These are phyloP conservation scores for Thozetella sp. DNA, from an alignment of 495 filamentous ascomycete genomes.

Conservation along the genomic window DNA sequence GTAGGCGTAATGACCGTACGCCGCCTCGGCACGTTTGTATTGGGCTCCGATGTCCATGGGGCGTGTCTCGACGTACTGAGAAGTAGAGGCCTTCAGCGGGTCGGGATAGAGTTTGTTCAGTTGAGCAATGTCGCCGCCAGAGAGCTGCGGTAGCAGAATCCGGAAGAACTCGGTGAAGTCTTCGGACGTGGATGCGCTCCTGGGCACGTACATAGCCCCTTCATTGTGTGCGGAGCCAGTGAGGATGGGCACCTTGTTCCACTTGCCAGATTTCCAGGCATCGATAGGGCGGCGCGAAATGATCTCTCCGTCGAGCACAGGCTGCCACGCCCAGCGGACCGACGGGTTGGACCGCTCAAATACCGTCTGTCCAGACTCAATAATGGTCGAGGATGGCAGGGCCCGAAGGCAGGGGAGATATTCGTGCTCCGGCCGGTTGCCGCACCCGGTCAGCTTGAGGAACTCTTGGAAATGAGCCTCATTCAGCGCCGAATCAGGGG, in stretches of 20 bases:
- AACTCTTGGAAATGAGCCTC: slow-evolving; percentile 62
- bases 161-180: slow-evolving; percentile 59
- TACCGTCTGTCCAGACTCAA: slow-evolving; percentile 47
- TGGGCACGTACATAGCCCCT: slow-evolving; percentile 60
- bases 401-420: slow-evolving; percentile 52
- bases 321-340: slow-evolving; percentile 69
- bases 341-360: slow-evolving; percentile 54
- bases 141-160: slow-evolving; percentile 54
- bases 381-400: slow-evolving; percentile 44
- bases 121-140: slow-evolving; percentile 42
- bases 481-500: slow-evolving; percentile 54
- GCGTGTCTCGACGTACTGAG: slow-evolving; percentile 21
- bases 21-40: slow-evolving; percentile 60
- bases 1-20: slow-evolving; percentile 69
- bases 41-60: slow-evolving; percentile 50
- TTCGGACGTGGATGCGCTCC: slow-evolving; percentile 34
- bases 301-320: slow-evolving; percentile 61
- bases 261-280: slow-evolving; percentile 52
- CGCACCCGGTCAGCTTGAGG: slow-evolving; percentile 44
- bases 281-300: slow-evolving; percentile 58
- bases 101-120: slow-evolving; percentile 62
- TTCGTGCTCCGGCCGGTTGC: slow-evolving; percentile 36
- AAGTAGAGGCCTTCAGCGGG: slow-evolving; percentile 29
- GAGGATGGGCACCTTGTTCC: slow-evolving; percentile 61
- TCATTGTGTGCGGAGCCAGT: slow-evolving; percentile 70